Percentiles rank a stretch among this genome's conserved stretches.
Evolutionary conservation across 805 yeast genomes (phyloP).

Genomic region (Pichia phayaonensis): DNA sequence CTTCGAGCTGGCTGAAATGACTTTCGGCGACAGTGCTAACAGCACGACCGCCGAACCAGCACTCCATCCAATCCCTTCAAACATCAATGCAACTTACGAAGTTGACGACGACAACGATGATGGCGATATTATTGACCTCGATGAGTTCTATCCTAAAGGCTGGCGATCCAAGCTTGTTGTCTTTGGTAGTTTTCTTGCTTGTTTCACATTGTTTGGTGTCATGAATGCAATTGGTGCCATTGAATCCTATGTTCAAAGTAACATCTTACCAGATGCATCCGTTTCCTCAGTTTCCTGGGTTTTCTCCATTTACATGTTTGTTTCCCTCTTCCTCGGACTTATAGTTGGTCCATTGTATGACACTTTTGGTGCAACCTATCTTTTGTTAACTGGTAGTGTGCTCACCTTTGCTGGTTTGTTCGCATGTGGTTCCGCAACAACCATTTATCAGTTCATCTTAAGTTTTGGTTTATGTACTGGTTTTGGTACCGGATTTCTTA

Average conservation of each 20-base stretch:
- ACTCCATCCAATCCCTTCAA: not conserved
- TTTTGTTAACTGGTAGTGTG: conserved; percentile 38
- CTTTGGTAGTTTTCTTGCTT: conserved; percentile 50
- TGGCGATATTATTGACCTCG: conserved; percentile 17
- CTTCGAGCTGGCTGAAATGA: not conserved
- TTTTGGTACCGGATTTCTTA: conserved; percentile 49
- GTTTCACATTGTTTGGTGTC: conserved; percentile 45
- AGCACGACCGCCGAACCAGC: not conserved
- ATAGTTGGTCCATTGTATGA: conserved; percentile 50
- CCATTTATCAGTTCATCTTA: conserved; percentile 53
- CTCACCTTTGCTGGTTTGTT: conserved; percentile 46
- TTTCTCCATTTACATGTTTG: conserved; percentile 49
- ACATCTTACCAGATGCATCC: conserved; percentile 41
- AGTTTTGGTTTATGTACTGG: conserved; percentile 53
- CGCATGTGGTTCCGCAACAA: conserved; percentile 46
- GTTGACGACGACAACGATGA: not conserved
- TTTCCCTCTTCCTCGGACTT: conserved; percentile 36
- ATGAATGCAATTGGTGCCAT: conserved; percentile 56
- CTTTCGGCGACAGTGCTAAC: not conserved
- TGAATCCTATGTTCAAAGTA: conserved; percentile 48
- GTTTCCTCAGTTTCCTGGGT: conserved; percentile 58
- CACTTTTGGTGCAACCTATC: conserved; percentile 43
- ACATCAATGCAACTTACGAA: not conserved
- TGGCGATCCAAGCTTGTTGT: conserved; percentile 45
- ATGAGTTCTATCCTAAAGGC: conserved; percentile 46